Conservation (phyloP, 2,329 filamentous ascomycete species). For the Penicillium sp. region DNA sequence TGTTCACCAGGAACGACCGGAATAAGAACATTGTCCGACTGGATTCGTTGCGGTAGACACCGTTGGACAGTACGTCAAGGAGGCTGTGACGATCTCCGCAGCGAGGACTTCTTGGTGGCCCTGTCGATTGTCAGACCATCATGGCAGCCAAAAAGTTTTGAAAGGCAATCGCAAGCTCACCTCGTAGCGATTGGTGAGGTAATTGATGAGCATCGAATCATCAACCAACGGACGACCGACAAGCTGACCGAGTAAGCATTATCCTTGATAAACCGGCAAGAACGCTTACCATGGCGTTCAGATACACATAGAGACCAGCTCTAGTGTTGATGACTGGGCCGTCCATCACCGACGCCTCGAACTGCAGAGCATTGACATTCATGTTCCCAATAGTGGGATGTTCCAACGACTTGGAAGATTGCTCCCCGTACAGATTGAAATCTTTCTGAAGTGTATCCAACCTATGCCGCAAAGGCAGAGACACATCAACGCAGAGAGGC, state of each 20-base stretch:
- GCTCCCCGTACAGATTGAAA: slow-evolving; percentile 40
- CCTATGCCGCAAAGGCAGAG: slow-evolving; percentile 36
- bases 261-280: not conserved
- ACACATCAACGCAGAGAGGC: slow-evolving; percentile 38
- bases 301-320: slow-evolving; percentile 76
- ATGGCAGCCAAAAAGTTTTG: not conserved
- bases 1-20: slow-evolving; percentile 79
- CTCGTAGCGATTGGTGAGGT: slow-evolving; percentile 78
- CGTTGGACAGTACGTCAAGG: slow-evolving; percentile 83
- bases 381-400: slow-evolving; percentile 41
- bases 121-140: slow-evolving; percentile 35
- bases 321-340: slow-evolving; percentile 68
- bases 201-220: slow-evolving; percentile 70
- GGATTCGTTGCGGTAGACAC: slow-evolving; percentile 65
- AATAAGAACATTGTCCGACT: slow-evolving; percentile 62
- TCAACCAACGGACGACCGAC: slow-evolving; percentile 77
- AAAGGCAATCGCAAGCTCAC: slow-evolving; percentile 41
- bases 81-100: slow-evolving; percentile 76
- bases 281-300: slow-evolving; percentile 65
- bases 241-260: slow-evolving; percentile 53
- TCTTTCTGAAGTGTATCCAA: slow-evolving; percentile 40
- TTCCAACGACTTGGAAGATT: slow-evolving; percentile 40
- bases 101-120: slow-evolving; percentile 72
- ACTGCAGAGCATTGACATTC: slow-evolving; percentile 47
- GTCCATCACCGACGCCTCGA: slow-evolving; percentile 55